These are phyloP conservation scores for Trifolium repens DNA, from an alignment of 306 rosid species.

Conservation along the genomic window DNA sequence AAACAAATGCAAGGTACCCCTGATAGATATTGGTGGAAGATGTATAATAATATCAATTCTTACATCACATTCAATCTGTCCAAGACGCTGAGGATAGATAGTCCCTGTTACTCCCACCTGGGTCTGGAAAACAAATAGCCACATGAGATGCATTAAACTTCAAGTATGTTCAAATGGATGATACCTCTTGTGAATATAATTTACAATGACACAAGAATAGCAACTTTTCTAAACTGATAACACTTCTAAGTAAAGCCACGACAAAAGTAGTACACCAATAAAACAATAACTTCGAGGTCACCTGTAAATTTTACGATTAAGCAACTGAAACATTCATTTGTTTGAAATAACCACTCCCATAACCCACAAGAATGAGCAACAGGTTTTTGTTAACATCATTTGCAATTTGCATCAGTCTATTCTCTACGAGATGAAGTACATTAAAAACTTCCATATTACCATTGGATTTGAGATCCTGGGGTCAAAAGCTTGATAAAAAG, in stretches of 20 bases:
- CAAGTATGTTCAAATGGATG: conserved; percentile 38
- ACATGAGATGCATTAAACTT: conserved; percentile 32
- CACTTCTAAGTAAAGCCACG: conserved; percentile 7
- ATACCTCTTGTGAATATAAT: conserved; percentile 34
- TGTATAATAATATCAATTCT: conserved; percentile 30
- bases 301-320: conserved; percentile 3
- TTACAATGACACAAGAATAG: conserved; percentile 9
- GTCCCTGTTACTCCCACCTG: conserved; percentile 68
- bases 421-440: not conserved
- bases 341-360: conserved; percentile 30
- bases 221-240: conserved; percentile 23
- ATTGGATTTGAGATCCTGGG: conserved; percentile 69
- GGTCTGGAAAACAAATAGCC: conserved; percentile 46
- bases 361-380: conserved; percentile 34
- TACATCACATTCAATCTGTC: conserved; percentile 92
- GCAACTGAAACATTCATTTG: conserved; percentile 6
- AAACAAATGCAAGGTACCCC: conserved; percentile 25
- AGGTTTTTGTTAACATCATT: conserved; percentile 25
- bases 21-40: conserved; percentile 1
- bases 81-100: conserved; percentile 87
- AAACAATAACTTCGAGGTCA: conserved; percentile 16
- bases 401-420: conserved; percentile 20
- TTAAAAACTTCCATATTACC: conserved; percentile 56
- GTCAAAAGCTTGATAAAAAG: conserved; percentile 78
- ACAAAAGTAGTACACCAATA: not conserved